Base-by-base conservation (phyloP, 768 basidiomycete species). In the Lactifluus echinatus region DNA sequence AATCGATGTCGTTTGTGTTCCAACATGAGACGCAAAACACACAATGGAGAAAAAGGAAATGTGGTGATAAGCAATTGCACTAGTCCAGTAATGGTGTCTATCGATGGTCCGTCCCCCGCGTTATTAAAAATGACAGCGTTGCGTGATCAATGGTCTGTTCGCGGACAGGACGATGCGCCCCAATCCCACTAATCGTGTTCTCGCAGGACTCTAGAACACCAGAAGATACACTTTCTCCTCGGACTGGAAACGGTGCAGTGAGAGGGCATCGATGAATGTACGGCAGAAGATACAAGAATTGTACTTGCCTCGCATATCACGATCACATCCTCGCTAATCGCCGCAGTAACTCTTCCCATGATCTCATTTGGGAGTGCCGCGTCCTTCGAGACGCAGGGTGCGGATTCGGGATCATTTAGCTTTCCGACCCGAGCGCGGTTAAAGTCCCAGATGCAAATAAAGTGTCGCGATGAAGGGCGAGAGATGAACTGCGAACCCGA, bases 261-360 rank as follows among this genome's bases (percentile, higher is more conserved):
- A 36, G 14, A n/a, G 21, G n/a, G 23, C 15, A 50, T 29, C 5
- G n/a, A 28, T 37, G 29, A 28, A 29, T 33, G n/a, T 12, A 29
- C 10, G 15, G 28, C 19, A 14, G 50, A 10, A 15, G 21, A 39
- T 2, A 26, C n/a, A n/a, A n/a, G n/a, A n/a, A n/a, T n/a, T n/a
- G 44, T 42, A 53, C 57, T 31, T 15, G 26, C 57, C 46, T 58
- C 51, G 45, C 23, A 23, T 40, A 57, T 40, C 26, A 57, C 44
- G 50, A 57, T 52, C 36, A 31, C 56, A 36, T 57, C 56, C n/a
- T 57, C 56, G 15, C 50, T 53, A 33, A 57, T 47, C 3, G 23
- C 45, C 17, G 44, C 50, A 15, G 29, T 23, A 23, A 47, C 44
- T 7, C 5, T 24, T 39, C 44, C 50, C 14, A 7, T 14, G 33